These are phyloP conservation scores for Alternaria arbusti DNA, from an alignment of 2,329 filamentous ascomycete genomes.

Conservation along the genomic window DNA sequence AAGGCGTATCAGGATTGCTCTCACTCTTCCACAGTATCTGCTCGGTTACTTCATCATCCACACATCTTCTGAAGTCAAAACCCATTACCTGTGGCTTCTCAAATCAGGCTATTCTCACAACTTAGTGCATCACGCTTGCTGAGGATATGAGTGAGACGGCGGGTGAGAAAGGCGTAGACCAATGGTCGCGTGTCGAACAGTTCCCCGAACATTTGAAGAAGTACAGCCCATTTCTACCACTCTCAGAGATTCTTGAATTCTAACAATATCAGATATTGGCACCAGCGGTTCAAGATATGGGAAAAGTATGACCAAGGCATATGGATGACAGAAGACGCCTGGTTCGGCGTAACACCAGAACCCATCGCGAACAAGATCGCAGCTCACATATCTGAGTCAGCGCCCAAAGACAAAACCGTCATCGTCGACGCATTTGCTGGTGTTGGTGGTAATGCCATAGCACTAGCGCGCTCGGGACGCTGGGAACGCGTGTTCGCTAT, in stretches of 20 bases:
- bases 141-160: slow-evolving; percentile 26
- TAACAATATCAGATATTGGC: slow-evolving; percentile 76
- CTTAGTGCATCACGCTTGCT: background rate
- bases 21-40: background rate
- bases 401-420: slow-evolving; percentile 63
- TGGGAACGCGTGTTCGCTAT: slow-evolving; percentile 89
- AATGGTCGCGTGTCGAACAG: slow-evolving; percentile 73
- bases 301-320: slow-evolving; percentile 85
- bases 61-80: background rate
- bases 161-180: slow-evolving; percentile 58
- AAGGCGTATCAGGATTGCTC: slow-evolving; percentile 8
- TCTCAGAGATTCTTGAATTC: background rate
- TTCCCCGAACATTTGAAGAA: slow-evolving; percentile 87
- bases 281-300: slow-evolving; percentile 87
- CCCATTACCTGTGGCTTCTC: background rate
- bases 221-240: slow-evolving; percentile 54
- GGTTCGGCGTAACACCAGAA: slow-evolving; percentile 97
- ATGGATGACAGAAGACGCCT: slow-evolving; percentile 89
- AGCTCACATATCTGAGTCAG: slow-evolving; percentile 67
- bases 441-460: slow-evolving; percentile 91
- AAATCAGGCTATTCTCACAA: background rate
- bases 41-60: background rate
- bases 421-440: slow-evolving; percentile 91
- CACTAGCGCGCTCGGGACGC: slow-evolving; percentile 80
- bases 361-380: slow-evolving; percentile 75